phyloP scores from a whole-genome alignment of 2,329 filamentous ascomycete genomes.

The Fusarium haematococcum region DNA sequence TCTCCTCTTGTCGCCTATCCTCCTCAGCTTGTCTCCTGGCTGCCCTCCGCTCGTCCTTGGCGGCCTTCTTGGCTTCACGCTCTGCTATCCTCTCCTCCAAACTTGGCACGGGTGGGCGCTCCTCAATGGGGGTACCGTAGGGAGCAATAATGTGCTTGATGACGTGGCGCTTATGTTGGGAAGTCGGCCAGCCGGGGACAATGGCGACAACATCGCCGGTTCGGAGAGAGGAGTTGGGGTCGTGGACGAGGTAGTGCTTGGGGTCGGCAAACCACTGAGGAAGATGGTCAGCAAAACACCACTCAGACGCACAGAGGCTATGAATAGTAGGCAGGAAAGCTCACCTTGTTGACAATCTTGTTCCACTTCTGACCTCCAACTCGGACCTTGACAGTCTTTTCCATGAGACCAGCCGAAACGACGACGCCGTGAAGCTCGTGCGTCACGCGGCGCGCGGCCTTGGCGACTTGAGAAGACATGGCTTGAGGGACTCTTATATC shows the following conservation, averaged over 20 bases:
- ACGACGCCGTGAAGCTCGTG: constrained; percentile 75
- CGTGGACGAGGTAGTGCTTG: constrained; percentile 78
- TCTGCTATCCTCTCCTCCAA: constrained; percentile 69
- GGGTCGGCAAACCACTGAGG: constrained; percentile 70
- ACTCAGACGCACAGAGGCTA: not conserved
- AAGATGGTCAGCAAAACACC: not conserved
- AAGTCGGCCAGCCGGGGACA: constrained; percentile 72
- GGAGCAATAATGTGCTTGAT: constrained; percentile 81
- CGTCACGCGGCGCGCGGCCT: constrained; percentile 57
- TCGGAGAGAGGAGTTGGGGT: constrained; percentile 79
- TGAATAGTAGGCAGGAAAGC: constrained; percentile 6
- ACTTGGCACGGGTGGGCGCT: constrained; percentile 74
- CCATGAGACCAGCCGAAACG: constrained; percentile 81
- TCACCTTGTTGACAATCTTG: constrained; percentile 77
- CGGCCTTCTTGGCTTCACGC: constrained; percentile 65
- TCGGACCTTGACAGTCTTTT: constrained; percentile 82
- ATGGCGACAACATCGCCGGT: constrained; percentile 82
- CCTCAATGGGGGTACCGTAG: constrained; percentile 69
- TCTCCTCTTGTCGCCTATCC: constrained; percentile 44
- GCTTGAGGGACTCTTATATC: not conserved
- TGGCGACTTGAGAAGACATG: constrained; percentile 56
- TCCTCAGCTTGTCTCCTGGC: constrained; percentile 44
- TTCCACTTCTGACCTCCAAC: constrained; percentile 80
- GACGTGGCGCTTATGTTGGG: constrained; percentile 77
- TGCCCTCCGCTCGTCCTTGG: constrained; percentile 68